Evolutionary conservation across 176 grass and related monocot species (phyloP).

Genomic region (Avena insularis): DNA sequence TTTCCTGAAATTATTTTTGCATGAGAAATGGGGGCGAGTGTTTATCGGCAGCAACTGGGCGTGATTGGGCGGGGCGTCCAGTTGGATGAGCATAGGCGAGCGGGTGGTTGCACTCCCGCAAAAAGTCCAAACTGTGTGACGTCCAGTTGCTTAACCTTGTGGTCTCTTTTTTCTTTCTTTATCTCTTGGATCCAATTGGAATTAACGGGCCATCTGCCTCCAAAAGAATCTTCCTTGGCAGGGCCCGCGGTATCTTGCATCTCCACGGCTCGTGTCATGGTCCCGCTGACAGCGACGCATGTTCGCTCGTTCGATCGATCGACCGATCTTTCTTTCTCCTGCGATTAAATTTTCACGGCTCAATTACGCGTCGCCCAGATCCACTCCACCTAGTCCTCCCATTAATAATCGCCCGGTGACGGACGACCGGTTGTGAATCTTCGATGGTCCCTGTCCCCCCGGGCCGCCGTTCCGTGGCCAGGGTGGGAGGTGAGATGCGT

Average conservation of each 20-base stretch:
- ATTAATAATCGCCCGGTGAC: background rate
- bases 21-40: background rate
- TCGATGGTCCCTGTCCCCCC: conserved; percentile 20
- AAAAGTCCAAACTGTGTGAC: conserved; percentile 37
- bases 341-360: background rate
- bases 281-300: conserved; percentile 28
- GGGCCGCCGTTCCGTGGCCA: conserved; percentile 11
- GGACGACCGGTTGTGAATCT: conserved; percentile 31
- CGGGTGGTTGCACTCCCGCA: conserved; percentile 27
- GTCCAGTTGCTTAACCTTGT: conserved; percentile 40
- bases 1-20: background rate
- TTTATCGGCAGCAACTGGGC: background rate
- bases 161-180: conserved; percentile 35
- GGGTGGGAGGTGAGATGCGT: no score
- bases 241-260: conserved; percentile 60
- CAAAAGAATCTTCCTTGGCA: conserved; percentile 42
- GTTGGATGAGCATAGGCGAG: background rate
- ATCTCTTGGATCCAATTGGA: conserved; percentile 14
- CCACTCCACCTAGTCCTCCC: background rate
- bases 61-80: no score
- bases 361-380: background rate
- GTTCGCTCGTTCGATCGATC: background rate
- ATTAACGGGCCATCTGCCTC: conserved; percentile 37
- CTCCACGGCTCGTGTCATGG: conserved; percentile 17
- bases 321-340: background rate